phyloP scores from a whole-genome alignment of 257 asterid genomes.

The Petrea volubilis region DNA sequence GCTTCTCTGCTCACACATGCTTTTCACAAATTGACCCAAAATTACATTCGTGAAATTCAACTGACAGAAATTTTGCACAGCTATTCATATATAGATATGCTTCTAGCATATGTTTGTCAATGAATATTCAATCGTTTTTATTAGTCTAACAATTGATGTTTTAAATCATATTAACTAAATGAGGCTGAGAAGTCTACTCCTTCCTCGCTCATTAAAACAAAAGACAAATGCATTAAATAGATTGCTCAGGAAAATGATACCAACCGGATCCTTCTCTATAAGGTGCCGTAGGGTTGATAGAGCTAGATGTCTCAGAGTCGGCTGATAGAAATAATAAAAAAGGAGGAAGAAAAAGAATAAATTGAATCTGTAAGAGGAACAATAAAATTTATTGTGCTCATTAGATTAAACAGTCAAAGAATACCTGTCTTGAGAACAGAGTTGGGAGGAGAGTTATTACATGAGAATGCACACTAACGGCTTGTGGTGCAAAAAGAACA shows the following conservation, averaged over 20 bases:
- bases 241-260: conserved; percentile 34
- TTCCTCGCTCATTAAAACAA: conserved; percentile 4
- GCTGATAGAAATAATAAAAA: conserved; percentile 48
- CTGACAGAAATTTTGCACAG: conserved; percentile 1
- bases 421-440: conserved; percentile 93
- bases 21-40: conserved; percentile 7
- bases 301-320: conserved; percentile 90
- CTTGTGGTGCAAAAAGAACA: conserved; percentile 98
- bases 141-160: neutral
- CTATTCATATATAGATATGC: conserved; percentile 3
- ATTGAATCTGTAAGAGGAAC: conserved; percentile 28
- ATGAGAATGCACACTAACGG: conserved; percentile 91
- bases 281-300: conserved; percentile 95
- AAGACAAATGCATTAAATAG: conserved; percentile 13
- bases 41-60: conserved; percentile 13
- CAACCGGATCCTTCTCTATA: conserved; percentile 96
- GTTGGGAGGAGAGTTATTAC: conserved; percentile 94
- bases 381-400: conserved; percentile 15
- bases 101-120: conserved; percentile 6
- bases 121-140: conserved; percentile 1
- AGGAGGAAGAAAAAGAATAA: neutral
- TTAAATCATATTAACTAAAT: neutral
- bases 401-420: conserved; percentile 19
- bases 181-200: neutral
- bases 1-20: neutral